These are phyloP conservation scores for Sugiyamaella neomexicana DNA, from an alignment of 1,139 yeast species.

Conservation along the genomic window DNA sequence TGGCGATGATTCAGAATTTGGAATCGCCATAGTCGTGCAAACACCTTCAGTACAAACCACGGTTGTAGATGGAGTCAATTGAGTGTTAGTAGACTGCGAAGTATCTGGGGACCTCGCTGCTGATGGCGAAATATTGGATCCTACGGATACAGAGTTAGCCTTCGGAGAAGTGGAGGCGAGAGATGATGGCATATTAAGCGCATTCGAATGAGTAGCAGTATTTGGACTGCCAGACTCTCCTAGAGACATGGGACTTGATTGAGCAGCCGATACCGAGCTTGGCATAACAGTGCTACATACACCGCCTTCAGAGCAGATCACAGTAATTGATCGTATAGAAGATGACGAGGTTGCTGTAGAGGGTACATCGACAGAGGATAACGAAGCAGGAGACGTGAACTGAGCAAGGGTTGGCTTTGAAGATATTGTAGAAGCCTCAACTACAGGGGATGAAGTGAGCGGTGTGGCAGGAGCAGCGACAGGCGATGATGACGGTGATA, in stretches of 20 bases:
- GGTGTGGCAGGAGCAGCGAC: neutral
- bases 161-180: neutral
- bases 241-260: neutral
- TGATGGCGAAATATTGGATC: neutral
- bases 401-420: no score
- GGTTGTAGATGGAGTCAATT: neutral
- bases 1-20: neutral
- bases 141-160: neutral
- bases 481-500: slow-evolving; percentile 11
- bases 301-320: slow-evolving; percentile 13
- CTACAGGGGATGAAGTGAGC: neutral
- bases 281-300: slow-evolving; percentile 1
- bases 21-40: slow-evolving; percentile 7
- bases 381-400: neutral
- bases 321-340: slow-evolving; percentile 11
- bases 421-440: no score
- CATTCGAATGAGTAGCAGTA: neutral
- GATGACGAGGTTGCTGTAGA: neutral
- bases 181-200: neutral
- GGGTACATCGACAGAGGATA: neutral
- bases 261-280: neutral
- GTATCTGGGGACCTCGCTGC: neutral
- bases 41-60: slow-evolving; percentile 3
- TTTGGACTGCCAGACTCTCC: no score
- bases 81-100: neutral